A percentile compares a stretch with the other conserved stretches of the same genome.
These are phyloP conservation scores for Cyclotella baltica DNA, from an alignment of 108 stramenopile species.

Conservation along the genomic window DNA sequence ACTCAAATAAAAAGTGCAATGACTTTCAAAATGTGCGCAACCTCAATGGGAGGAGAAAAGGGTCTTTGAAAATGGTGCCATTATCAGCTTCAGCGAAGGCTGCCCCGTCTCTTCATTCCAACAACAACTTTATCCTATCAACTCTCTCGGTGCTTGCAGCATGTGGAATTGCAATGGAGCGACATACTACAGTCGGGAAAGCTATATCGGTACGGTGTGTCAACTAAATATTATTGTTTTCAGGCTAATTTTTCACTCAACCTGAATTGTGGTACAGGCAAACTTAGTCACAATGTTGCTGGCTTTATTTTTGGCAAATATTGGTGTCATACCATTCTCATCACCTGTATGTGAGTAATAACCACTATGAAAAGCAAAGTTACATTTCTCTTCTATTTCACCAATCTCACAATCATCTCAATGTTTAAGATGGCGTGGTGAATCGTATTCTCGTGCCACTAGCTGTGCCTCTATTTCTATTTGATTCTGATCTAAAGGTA, in stretches of 20 bases:
- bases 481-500: slow-evolving; percentile 80
- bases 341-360: slow-evolving; percentile 62
- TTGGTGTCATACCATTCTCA: slow-evolving; percentile 74
- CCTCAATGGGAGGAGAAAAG: too few species aligned
- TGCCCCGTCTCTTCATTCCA: slow-evolving; percentile 50
- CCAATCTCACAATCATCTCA: not conserved
- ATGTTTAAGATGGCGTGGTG: slow-evolving; percentile 41
- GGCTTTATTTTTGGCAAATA: slow-evolving; percentile 68
- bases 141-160: slow-evolving; percentile 62
- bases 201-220: slow-evolving; percentile 57
- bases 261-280: slow-evolving; percentile 53
- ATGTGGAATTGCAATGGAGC: slow-evolving; percentile 75
- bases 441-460: slow-evolving; percentile 84
- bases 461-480: slow-evolving; percentile 89
- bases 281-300: slow-evolving; percentile 84
- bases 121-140: slow-evolving; percentile 69
- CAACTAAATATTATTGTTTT: not conserved
- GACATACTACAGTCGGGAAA: slow-evolving; percentile 76
- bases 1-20: not conserved
- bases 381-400: not conserved
- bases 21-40: not conserved
- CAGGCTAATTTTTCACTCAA: not conserved
- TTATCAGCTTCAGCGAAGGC: not conserved
- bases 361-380: not conserved
- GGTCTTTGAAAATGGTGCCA: not conserved